Conservation (phyloP, 2,329 filamentous ascomycete species). For the Diaporthe sp. region DNA sequence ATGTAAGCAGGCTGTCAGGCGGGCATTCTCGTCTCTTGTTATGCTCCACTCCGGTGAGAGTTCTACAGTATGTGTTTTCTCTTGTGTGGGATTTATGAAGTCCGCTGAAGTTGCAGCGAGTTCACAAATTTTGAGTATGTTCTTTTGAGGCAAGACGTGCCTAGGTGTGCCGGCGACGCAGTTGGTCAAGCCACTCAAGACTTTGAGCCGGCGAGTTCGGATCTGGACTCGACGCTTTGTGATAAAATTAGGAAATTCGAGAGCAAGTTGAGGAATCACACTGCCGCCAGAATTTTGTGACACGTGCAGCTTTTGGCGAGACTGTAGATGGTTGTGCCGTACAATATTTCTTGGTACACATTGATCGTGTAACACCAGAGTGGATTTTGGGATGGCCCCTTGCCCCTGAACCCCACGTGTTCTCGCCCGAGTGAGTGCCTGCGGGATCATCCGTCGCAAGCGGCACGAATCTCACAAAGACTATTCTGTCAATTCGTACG, state of each 20-base stretch:
- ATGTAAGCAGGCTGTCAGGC: background rate
- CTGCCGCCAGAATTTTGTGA: background rate
- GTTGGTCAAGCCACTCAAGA: background rate
- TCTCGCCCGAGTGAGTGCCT: slow-evolving; percentile 1
- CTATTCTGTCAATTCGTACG: background rate
- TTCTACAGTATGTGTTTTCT: background rate
- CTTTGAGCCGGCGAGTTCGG: background rate
- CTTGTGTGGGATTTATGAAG: background rate
- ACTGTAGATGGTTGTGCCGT: background rate
- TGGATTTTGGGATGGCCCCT: background rate
- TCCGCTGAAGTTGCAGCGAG: background rate
- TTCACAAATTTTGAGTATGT: background rate
- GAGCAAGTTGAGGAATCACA: background rate
- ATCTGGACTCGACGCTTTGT: too few species aligned
- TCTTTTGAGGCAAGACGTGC: background rate
- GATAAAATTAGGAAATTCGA: too few species aligned
- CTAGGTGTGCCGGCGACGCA: background rate
- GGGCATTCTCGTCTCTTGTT: background rate
- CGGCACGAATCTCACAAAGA: background rate
- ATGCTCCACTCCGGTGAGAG: background rate
- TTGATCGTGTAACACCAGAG: background rate
- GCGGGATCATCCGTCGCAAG: background rate
- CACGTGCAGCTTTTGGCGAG: background rate
- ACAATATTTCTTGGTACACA: background rate
- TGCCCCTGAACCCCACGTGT: slow-evolving; percentile 22